A percentile compares a stretch with the other conserved stretches of the same genome.
These are phyloP conservation scores for Fusarium dlaminii DNA, from an alignment of 2,329 filamentous ascomycete genomes.

Conservation along the genomic window DNA sequence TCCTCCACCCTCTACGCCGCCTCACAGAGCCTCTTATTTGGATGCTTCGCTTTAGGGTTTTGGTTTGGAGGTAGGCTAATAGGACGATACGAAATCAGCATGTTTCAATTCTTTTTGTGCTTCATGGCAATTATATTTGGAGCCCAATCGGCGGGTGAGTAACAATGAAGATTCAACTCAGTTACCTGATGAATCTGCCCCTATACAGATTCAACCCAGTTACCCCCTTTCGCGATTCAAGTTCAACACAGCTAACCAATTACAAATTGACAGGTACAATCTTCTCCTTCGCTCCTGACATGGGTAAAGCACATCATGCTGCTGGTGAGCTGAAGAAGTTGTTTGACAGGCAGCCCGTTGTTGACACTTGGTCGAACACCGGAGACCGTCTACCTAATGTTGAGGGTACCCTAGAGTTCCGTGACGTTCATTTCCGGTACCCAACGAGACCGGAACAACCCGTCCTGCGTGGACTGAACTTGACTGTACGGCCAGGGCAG, in stretches of 20 bases:
- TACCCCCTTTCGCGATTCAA: no score
- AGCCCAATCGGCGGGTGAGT: neutral
- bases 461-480: slow-evolving; percentile 86
- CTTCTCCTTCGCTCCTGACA: slow-evolving; percentile 90
- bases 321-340: slow-evolving; percentile 82
- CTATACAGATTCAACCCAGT: no score
- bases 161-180: no score
- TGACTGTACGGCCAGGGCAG: slow-evolving; percentile 78
- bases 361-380: slow-evolving; percentile 82
- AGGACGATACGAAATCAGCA: slow-evolving; percentile 72
- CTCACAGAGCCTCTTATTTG: slow-evolving; percentile 84
- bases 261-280: slow-evolving; percentile 78
- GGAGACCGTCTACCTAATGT: slow-evolving; percentile 71
- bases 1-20: slow-evolving; percentile 84
- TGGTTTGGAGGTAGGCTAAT: slow-evolving; percentile 90
- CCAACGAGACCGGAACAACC: slow-evolving; percentile 90
- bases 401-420: slow-evolving; percentile 86
- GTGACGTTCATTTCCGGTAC: slow-evolving; percentile 93
- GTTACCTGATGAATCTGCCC: no score
- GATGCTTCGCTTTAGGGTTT: slow-evolving; percentile 87
- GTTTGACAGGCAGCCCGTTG: slow-evolving; percentile 82
- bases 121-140: slow-evolving; percentile 85
- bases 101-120: slow-evolving; percentile 92
- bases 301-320: slow-evolving; percentile 90
- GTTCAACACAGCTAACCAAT: neutral